Base-by-base conservation (phyloP, 1,284 basidiomycete genomes). In the Sporisorium sorghi region DNA sequence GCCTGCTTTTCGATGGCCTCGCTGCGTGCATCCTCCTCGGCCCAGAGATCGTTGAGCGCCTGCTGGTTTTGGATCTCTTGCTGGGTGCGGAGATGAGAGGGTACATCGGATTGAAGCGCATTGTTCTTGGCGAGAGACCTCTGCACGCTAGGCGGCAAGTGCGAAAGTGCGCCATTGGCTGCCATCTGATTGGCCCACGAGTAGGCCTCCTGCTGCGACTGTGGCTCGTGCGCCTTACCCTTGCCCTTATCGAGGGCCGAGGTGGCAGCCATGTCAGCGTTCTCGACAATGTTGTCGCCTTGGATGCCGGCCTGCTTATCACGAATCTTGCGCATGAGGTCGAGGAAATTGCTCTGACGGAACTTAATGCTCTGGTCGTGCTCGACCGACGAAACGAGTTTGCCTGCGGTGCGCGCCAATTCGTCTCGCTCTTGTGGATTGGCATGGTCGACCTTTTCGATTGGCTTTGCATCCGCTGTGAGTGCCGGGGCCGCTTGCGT, bases 301-400 rank as follows among this genome's bases (percentile, higher is more conserved):
- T 93, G 89, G 1, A 97, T 91, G 10, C 91, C 89, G n/a, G 94
- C 88, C 77, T 92, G 89, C 14, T 90, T 89, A 83, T 95, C 93
- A 24, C 93, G 88, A 44, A 98, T 86, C 78, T 92, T 90, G 56
- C 89, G 89, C 91, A 97, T 94, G 28, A 98, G 88, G 19, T 88
- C 88, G 87, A 97, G 88, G 84, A 98, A 98, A 71, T 90, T 88
- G 84, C 93, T 95, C 53, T 94, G 89, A 83, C 90, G 88, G 83
- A 98, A 94, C 85, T 97, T 97, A 44, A 91, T 89, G 81, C 93
- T 94, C 72, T 79, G 73, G 30, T 89, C 87, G 30, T 90, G 88
- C 59, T 80, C 77, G 12, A 86, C 83, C 9, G 84, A 81, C 5
- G 81, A 69, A 49, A 86, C 79, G 2, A 86, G 77, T 23, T 78